A percentile compares a stretch with the other conserved stretches of the same genome.
Conservation (phyloP, 2,329 filamentous ascomycete species). For the Scleromitrula shiraiana region DNA sequence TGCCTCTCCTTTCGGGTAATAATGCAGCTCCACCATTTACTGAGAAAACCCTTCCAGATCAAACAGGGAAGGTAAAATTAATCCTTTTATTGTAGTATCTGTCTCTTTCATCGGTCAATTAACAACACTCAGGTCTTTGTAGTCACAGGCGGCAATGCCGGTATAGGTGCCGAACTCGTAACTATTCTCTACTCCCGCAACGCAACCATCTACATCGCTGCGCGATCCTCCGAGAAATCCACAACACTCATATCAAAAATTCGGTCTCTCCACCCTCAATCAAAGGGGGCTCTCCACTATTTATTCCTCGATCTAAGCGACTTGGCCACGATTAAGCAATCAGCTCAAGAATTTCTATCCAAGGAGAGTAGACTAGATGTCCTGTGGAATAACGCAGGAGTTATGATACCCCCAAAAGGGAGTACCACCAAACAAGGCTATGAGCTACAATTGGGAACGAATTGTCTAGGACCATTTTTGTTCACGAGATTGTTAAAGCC, state of each 20-base stretch:
- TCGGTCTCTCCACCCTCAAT: constrained; percentile 24
- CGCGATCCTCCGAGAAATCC: constrained; percentile 34
- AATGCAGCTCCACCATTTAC: constrained; percentile 27
- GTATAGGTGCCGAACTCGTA: constrained; percentile 32
- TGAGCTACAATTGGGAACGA: constrained; percentile 33
- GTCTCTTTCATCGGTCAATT: too few species aligned
- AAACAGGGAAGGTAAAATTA: constrained; percentile 21
- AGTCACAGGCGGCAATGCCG: constrained; percentile 30
- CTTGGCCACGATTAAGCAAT: constrained; percentile 32
- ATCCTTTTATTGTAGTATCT: neutral
- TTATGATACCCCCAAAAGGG: constrained; percentile 32
- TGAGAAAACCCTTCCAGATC: constrained; percentile 25
- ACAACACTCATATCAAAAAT: constrained; percentile 34
- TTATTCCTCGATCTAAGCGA: constrained; percentile 34
- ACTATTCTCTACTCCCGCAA: constrained; percentile 32
- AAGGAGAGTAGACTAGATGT: constrained; percentile 33
- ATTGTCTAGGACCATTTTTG: constrained; percentile 32
- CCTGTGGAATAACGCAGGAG: constrained; percentile 35
- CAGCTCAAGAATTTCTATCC: constrained; percentile 31
- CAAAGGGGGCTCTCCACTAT: constrained; percentile 31
- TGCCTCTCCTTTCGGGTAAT: too few species aligned
- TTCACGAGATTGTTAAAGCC: constrained; percentile 34
- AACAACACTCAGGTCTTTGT: constrained; percentile 23
- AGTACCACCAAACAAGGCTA: constrained; percentile 30
- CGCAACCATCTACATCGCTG: constrained; percentile 36